Evolutionary conservation across 768 basidiomycete genomes (phyloP), one percentile per base, ranked within the genome.

Genomic region (Mycena albidolilacea): DNA sequence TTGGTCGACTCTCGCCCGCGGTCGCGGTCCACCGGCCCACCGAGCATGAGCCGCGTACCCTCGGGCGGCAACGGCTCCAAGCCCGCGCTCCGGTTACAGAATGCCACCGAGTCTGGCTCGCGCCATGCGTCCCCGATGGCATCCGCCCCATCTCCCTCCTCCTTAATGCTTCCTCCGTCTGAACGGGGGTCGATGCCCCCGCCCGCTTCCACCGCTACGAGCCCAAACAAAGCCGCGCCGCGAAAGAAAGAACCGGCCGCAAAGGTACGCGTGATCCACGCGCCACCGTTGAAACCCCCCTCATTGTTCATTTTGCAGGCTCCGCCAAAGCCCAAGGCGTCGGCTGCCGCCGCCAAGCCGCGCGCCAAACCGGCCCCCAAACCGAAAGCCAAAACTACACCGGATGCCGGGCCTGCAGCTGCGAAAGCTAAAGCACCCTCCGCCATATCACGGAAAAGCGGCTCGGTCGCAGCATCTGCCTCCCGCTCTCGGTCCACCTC

Each of bases 401-500:
- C 79, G 46, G 67, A 72, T 17, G 78, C 80, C 67, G 73, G 76
- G 12, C 46, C 78, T 50, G 64, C 77, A 50, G 63, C 76, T 21
- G 80, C 78, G 38, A 85, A 83, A 44, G 71, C 55, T 30, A 76
- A 70, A 73, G 70, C 70, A 11, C 71, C 75, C 8, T 72, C 75
- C 46, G 75, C 71, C 55, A 76, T 76, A 61, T 70, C 67, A 19
- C 75, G 75, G 72, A 87, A 84, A 77, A 83, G 81, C 73, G 78
- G 72, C 69, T 75, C 79, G 7, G 82, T 81, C 30, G 75, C 81
- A 10, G 81, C 82, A 23, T 76, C 81, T 0, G 77, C 77, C 23
- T 86, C 87, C 17, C 87, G 93, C 38, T 95, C 93, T 41, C 87
- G 93, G 14, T 95, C 93, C 12, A 86, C 91, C 11, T 94, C 93